Percentiles rank a stretch among this genome's conserved stretches.
These are phyloP conservation scores for Pythium aquatile DNA, from an alignment of 352 stramenopile species.

Conservation along the genomic window DNA sequence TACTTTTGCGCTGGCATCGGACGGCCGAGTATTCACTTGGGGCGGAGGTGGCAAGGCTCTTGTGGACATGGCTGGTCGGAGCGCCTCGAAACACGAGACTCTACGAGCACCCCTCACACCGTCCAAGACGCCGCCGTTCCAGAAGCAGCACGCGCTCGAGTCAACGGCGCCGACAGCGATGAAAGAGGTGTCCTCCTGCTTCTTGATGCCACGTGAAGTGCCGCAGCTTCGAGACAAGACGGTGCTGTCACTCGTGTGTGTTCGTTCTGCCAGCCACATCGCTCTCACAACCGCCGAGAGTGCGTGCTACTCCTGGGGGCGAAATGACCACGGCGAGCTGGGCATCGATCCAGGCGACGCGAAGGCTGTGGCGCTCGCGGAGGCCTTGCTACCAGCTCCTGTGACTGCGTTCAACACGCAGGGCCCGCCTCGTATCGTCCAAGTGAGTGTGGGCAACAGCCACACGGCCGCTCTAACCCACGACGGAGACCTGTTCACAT, in stretches of 20 bases:
- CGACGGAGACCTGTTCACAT: slow-evolving; percentile 53
- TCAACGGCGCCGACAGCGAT: background rate
- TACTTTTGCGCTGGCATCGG: slow-evolving; percentile 77
- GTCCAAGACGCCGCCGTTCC: background rate
- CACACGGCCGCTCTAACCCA: slow-evolving; percentile 54
- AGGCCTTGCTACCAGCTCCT: background rate
- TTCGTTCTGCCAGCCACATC: slow-evolving; percentile 48
- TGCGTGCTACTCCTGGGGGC: slow-evolving; percentile 62
- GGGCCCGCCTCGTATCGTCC: slow-evolving; percentile 15
- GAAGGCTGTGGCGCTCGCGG: slow-evolving; percentile 6
- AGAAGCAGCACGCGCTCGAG: background rate
- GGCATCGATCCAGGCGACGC: slow-evolving; percentile 29
- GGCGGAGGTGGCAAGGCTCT: slow-evolving; percentile 65
- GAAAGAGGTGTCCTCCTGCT: slow-evolving; percentile 20
- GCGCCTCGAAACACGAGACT: background rate
- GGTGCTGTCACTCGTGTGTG: slow-evolving; percentile 39
- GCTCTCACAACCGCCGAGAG: slow-evolving; percentile 33
- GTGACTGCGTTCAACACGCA: slow-evolving; percentile 16
- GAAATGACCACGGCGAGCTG: slow-evolving; percentile 58
- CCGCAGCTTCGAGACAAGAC: slow-evolving; percentile 27
- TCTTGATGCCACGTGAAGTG: slow-evolving; percentile 51
- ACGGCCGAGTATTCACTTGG: slow-evolving; percentile 87
- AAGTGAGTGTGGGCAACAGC: slow-evolving; percentile 61
- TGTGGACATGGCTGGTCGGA: slow-evolving; percentile 28
- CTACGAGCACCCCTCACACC: background rate